phyloP scores from a whole-genome alignment of 192 early-diverging fungal genomes.

The Chytriomyces hyalinus region DNA sequence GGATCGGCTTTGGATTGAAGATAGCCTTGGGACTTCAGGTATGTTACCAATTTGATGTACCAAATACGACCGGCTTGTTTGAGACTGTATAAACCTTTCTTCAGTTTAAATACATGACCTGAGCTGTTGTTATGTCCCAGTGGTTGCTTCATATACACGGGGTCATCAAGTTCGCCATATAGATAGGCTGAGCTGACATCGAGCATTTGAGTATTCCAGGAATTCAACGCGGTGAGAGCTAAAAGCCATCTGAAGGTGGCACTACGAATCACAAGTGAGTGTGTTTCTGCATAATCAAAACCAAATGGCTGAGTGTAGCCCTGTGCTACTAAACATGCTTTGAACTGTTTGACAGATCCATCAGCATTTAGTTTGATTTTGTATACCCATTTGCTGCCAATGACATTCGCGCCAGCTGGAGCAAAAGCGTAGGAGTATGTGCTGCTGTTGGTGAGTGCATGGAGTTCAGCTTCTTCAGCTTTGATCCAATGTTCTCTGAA shows the following conservation, averaged over 20 bases:
- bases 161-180: neutral
- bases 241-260: slow-evolving; percentile 30
- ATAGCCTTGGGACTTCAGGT: neutral
- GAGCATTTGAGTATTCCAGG: neutral
- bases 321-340: slow-evolving; percentile 39
- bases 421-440: neutral
- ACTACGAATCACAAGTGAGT: slow-evolving; percentile 25
- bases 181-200: neutral
- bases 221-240: slow-evolving; percentile 2
- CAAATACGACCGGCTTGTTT: neutral
- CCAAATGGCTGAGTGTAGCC: slow-evolving; percentile 43
- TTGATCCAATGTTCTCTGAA: neutral
- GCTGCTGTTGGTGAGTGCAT: neutral
- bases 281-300: slow-evolving; percentile 43
- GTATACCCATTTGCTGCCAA: slow-evolving; percentile 30
- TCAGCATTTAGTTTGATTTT: slow-evolving; percentile 21
- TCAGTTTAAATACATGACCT: neutral
- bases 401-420: neutral
- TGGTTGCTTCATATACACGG: neutral
- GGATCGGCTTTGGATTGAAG: neutral
- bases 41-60: slow-evolving; percentile 3
- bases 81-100: neutral
- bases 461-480: neutral
- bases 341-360: slow-evolving; percentile 12
- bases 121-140: neutral